Evolutionary conservation across 1,284 basidiomycete genomes (phyloP), one percentile per base, ranked within the genome.

Genomic region (Pseudozyma sp.): DNA sequence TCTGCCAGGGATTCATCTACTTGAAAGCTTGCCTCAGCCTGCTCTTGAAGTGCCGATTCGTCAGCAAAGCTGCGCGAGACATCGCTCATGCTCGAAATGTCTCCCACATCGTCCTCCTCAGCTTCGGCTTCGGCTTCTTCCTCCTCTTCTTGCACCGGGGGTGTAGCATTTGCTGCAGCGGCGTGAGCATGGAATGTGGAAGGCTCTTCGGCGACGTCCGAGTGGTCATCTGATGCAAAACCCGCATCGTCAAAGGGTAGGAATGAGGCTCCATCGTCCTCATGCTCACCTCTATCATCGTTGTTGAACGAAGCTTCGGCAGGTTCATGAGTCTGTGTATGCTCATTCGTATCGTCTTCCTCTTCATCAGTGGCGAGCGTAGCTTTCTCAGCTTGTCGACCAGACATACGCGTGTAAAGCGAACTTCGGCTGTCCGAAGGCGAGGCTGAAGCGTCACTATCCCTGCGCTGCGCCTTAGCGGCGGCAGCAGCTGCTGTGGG

Each of bases 361-460:
- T 47, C 36, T 2, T 49, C 35, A 14, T 18, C 45, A 14, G 25
- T 14, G 18, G 10, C 49, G 36, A 25, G 19, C 13, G 45, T 42
- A 13, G 5, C 43, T 16, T 53, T 42, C 18, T 19, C 44, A n/a
- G 39, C 42, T n/a, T 18, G 38, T n/a, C 54, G 51, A n/a, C 67
- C 67, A 16, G 67, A 57, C 67, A 70, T 70, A 34, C 57, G 52
- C 11, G 52, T 34, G 45, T 70, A 70, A 13, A 70, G 40, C 38
- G 67, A 70, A 21, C 43, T 50, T 1, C 59, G 48, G 34, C 61
- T 59, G 3, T 36, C 60, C 4, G 36, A 45, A 8, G 60, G 59
- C 21, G 57, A 51, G 5, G 25, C 52, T 1, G 56, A 59, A 11
- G 31, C 47, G 8, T n/a, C 34, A n/a, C 67, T 60, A 13, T 64